phyloP scores from a whole-genome alignment of 305 asterid species.

The Fraxinus sp. region DNA sequence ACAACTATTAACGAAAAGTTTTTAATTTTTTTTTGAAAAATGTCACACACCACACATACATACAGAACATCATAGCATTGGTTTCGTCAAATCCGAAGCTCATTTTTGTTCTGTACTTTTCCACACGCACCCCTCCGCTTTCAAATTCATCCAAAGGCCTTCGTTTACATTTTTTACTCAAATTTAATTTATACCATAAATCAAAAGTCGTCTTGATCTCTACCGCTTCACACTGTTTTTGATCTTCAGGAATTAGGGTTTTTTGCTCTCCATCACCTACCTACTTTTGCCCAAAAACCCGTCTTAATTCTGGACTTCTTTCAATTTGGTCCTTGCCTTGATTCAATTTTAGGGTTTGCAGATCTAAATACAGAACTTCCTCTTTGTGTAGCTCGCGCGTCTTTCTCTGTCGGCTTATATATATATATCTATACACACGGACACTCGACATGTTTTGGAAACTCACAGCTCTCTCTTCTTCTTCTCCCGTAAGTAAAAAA shows the following conservation, averaged over 20 bases:
- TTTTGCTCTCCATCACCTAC: slow-evolving; percentile 28
- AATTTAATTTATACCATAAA: not conserved
- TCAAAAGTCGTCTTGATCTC: slow-evolving; percentile 30
- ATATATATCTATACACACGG: slow-evolving; percentile 6
- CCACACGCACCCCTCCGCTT: not conserved
- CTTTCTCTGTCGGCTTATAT: slow-evolving; percentile 20
- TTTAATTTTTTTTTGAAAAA: not conserved
- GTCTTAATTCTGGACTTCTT: slow-evolving; percentile 33
- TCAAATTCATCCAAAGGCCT: not conserved
- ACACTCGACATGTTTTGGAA: slow-evolving; percentile 80
- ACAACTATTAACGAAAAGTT: too few species aligned
- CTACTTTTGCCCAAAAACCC: slow-evolving; percentile 9
- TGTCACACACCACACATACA: not conserved
- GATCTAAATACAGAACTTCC: slow-evolving; percentile 45
- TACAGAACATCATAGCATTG: not conserved
- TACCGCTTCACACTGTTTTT: slow-evolving; percentile 38
- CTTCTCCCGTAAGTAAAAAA: slow-evolving; percentile 77
- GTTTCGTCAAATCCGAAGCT: slow-evolving; percentile 24
- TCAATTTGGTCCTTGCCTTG: not conserved
- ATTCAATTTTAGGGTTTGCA: slow-evolving; percentile 44
- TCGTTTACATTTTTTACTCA: slow-evolving; percentile 11
- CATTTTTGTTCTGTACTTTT: slow-evolving; percentile 13
- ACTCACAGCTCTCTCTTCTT: slow-evolving; percentile 71
- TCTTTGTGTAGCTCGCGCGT: slow-evolving; percentile 24
- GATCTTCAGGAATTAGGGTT: slow-evolving; percentile 55